Base-by-base conservation (phyloP, 2,329 filamentous ascomycete genomes). In the Chalaropsis ovoidea region DNA sequence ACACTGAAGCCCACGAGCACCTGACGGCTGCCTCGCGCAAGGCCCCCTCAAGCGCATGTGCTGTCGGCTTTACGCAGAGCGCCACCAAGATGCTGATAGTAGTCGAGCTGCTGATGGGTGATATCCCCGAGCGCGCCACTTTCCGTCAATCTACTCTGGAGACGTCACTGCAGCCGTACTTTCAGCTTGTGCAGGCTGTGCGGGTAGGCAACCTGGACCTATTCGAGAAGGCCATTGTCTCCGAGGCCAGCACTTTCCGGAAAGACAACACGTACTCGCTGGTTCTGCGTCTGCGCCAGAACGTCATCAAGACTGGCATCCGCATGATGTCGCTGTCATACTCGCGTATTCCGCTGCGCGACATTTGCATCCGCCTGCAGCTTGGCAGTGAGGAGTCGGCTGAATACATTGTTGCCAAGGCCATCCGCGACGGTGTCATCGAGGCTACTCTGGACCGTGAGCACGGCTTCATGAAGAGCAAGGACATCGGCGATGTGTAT, bases 241-340 rank as follows among this genome's bases (percentile, higher is more conserved):
- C 86, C 62, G 86, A 96, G 74, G 86, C 87, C 67, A 85, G 89
- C 56, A 87, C 86, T 11, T 99, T 97, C 86, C 88, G 90, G 72
- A 87, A 88, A 70, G 94, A 99, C 74, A 90, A 90, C 66, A 97
- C 93, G 22, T 97, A 97, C 79, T 95, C 92, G 11, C 82, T 99
- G 67, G 95, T 97, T 71, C 83, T 97, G 69, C 92, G 94, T 69
- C 82, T 99, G 68, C 87, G 94, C 71, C 94, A 99, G 77, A 99
- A 99, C 74, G 94, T 99, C 73, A 97, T 99, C 84, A 96, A 96
- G 81, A 99, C 94, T 2, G 94, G 94, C 70, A 96, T 99, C 69
- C 90, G 94, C 71, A 96, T 97, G 91, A 95, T 99, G 85, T 97
- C 93, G 49, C 81, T 99, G 69, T 96, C 92, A 22, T 99, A 99